These are phyloP conservation scores for Orobanche coerulescens DNA, from an alignment of 257 asterid genomes.

Conservation along the genomic window DNA sequence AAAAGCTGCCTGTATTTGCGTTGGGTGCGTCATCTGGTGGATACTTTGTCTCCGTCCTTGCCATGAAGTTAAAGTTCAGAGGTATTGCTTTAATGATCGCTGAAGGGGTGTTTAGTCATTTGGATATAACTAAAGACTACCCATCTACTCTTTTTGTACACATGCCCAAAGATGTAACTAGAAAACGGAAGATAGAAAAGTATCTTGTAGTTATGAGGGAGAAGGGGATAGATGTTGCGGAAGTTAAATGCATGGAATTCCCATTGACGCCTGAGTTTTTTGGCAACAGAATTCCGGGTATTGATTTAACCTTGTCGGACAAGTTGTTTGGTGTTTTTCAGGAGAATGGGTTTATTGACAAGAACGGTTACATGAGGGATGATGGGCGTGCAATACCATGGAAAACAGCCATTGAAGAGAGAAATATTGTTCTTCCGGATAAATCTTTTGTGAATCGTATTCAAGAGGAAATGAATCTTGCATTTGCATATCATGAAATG, in stretches of 20 bases:
- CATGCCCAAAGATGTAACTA: conserved; percentile 87
- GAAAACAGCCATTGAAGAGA: conserved; percentile 59
- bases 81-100: conserved; percentile 71
- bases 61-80: conserved; percentile 42
- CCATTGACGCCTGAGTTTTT: conserved; percentile 58
- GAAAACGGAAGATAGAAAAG: conserved; percentile 51
- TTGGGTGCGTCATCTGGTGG: conserved; percentile 98
- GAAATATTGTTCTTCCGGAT: conserved; percentile 43
- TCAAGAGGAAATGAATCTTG: conserved; percentile 98
- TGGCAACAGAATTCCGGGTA: conserved; percentile 58
- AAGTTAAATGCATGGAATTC: conserved; percentile 67
- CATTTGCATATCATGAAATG: conserved; percentile 95
- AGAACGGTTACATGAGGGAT: conserved; percentile 72
- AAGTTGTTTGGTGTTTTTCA: conserved; percentile 42
- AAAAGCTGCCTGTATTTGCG: conserved; percentile 63
- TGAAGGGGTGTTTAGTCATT: conserved; percentile 66
- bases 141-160: conserved; percentile 88
- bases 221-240: conserved; percentile 61
- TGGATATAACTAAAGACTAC: conserved; percentile 43
- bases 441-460: conserved; percentile 55
- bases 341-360: conserved; percentile 60
- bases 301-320: conserved; percentile 39
- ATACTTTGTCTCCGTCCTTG: conserved; percentile 77
- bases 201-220: conserved; percentile 44
- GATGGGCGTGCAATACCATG: conserved; percentile 79